Percentiles rank a stretch among this genome's conserved stretches.
These are phyloP conservation scores for Tetrahymena borealis DNA, from an alignment of 73 alveolate species.

Conservation along the genomic window DNA sequence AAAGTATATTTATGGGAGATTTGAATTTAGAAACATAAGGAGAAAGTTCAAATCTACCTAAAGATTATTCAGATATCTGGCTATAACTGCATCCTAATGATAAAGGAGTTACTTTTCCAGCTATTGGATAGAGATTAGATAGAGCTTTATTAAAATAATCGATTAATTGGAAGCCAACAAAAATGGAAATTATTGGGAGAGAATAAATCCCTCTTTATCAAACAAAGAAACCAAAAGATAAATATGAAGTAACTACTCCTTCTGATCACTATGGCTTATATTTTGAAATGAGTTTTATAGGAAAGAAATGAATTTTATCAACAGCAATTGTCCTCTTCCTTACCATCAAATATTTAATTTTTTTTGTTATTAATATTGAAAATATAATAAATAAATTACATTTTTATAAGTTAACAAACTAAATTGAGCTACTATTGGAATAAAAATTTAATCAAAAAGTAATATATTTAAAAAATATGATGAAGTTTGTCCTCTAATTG, in stretches of 20 bases:
- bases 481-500: too few relatives aligned
- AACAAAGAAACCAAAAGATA: not conserved
- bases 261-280: not conserved
- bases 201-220: not conserved
- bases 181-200: not conserved
- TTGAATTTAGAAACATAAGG: constrained; percentile 38
- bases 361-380: too few relatives aligned
- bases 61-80: not conserved
- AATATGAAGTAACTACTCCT: not conserved
- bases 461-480: too few relatives aligned
- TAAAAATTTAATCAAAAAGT: too few relatives aligned
- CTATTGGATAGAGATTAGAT: constrained; percentile 11
- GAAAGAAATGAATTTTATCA: not conserved
- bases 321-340: too few relatives aligned
- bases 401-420: too few relatives aligned
- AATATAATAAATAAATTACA: too few relatives aligned
- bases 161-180: not conserved
- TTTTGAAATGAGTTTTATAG: not conserved
- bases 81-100: not conserved
- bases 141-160: constrained; percentile 10
- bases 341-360: too few relatives aligned
- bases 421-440: too few relatives aligned
- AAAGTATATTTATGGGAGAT: constrained; percentile 49
- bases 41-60: not conserved
- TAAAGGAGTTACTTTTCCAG: constrained; percentile 6